Evolutionary conservation across 371 early-diverging fungal genomes (phyloP).

Genomic region (Actinomortierella wolfii): DNA sequence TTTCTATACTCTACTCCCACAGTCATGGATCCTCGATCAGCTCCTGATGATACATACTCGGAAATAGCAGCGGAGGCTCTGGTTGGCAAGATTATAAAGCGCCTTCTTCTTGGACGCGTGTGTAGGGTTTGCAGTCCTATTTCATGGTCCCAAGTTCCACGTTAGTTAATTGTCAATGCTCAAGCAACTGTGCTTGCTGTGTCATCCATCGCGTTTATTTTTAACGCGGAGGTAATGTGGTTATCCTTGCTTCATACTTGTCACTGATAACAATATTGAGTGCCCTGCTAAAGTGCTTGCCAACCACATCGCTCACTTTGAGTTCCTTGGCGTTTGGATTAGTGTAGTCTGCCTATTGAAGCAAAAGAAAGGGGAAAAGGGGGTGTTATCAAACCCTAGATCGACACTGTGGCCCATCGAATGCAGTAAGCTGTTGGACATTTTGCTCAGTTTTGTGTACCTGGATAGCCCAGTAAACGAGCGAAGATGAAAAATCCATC

Average conservation of each 20-base stretch:
- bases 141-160: no score
- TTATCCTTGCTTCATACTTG: slow-evolving; percentile 13
- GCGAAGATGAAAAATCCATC: slow-evolving; percentile 23
- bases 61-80: slow-evolving; percentile 59
- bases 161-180: neutral
- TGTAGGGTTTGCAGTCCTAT: slow-evolving; percentile 23
- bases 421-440: neutral
- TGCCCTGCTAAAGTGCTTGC: slow-evolving; percentile 24
- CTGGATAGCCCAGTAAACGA: slow-evolving; percentile 33
- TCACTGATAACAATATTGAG: slow-evolving; percentile 32
- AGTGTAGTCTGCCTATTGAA: slow-evolving; percentile 30
- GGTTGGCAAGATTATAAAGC: slow-evolving; percentile 57
- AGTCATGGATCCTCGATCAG: no score
- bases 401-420: no score
- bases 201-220: no score
- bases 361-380: slow-evolving; percentile 1
- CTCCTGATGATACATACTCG: slow-evolving; percentile 46
- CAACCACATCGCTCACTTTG: slow-evolving; percentile 32
- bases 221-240: no score
- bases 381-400: neutral
- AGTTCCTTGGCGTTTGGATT: slow-evolving; percentile 28
- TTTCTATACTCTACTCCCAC: neutral
- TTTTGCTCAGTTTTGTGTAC: slow-evolving; percentile 4
- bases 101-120: slow-evolving; percentile 55
- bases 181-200: no score